Percentiles rank a stretch among this genome's conserved stretches.
Conservation (phyloP, 2,329 filamentous ascomycete species). For the Pestalotiopsis sp. region DNA sequence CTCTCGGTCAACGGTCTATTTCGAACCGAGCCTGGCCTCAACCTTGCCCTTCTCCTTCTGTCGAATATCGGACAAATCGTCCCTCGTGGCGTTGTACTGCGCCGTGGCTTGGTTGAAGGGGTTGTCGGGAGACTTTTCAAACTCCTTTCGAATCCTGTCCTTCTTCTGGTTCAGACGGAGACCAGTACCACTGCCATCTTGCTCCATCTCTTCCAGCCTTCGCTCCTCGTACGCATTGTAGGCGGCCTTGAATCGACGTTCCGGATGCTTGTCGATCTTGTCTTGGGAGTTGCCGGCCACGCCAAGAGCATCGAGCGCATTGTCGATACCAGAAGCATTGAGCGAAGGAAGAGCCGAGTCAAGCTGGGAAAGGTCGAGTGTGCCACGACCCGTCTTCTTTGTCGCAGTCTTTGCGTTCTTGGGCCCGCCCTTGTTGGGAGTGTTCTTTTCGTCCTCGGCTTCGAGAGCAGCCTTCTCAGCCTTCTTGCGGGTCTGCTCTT, state of each 20-base stretch:
- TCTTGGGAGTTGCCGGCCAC: slow-evolving; percentile 56
- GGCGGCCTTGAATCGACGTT: slow-evolving; percentile 83
- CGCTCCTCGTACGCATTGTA: slow-evolving; percentile 81
- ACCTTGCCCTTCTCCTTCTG: slow-evolving; percentile 70
- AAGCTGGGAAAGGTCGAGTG: slow-evolving; percentile 74
- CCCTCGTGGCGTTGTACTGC: slow-evolving; percentile 74
- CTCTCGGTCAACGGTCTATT: not conserved
- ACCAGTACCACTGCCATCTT: slow-evolving; percentile 71
- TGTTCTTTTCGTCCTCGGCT: slow-evolving; percentile 75
- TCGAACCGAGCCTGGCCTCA: slow-evolving; percentile 49
- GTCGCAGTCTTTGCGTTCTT: slow-evolving; percentile 69
- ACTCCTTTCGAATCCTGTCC: slow-evolving; percentile 84
- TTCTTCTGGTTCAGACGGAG: slow-evolving; percentile 82
- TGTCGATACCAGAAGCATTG: slow-evolving; percentile 87
- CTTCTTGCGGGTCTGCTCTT: slow-evolving; percentile 82
- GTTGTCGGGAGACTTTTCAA: slow-evolving; percentile 92
- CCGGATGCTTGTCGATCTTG: slow-evolving; percentile 86
- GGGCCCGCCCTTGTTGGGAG: slow-evolving; percentile 56
- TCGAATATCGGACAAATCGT: slow-evolving; percentile 69
- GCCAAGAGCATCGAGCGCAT: slow-evolving; percentile 83
- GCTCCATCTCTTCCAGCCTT: slow-evolving; percentile 80
- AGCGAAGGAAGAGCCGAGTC: slow-evolving; percentile 65
- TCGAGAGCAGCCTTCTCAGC: slow-evolving; percentile 84
- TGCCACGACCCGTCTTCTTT: slow-evolving; percentile 62
- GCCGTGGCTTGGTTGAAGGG: slow-evolving; percentile 86